A percentile compares a stretch with the other conserved stretches of the same genome.
These are phyloP conservation scores for Solanum chaucha DNA, from an alignment of 257 asterid genomes.

Conservation along the genomic window DNA sequence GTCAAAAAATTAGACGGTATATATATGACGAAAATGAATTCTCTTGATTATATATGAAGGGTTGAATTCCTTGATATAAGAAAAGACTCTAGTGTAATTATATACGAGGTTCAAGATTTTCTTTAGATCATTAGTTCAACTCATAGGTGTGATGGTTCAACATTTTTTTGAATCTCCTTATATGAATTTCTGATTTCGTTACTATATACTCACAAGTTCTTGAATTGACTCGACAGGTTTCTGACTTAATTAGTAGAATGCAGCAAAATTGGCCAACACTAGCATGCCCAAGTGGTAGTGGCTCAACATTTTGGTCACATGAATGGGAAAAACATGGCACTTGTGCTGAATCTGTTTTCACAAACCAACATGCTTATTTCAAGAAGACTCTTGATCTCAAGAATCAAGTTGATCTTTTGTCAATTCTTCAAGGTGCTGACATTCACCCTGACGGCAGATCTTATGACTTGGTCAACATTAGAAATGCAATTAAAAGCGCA, in stretches of 20 bases:
- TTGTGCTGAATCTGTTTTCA: conserved; percentile 39
- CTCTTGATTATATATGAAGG: not conserved
- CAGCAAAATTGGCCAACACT: conserved; percentile 61
- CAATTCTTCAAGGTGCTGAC: conserved; percentile 48
- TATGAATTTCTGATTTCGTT: not conserved
- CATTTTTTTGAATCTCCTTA: fast-evolving
- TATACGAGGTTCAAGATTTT: not conserved
- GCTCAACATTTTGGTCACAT: conserved; percentile 65
- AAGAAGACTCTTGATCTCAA: conserved; percentile 46
- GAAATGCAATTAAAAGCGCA: conserved; percentile 20
- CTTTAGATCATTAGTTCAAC: not conserved
- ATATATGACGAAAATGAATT: not conserved
- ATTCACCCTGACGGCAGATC: conserved; percentile 24
- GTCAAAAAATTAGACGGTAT: not conserved
- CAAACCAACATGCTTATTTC: conserved; percentile 53
- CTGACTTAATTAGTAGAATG: conserved; percentile 61
- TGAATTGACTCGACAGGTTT: conserved; percentile 21
- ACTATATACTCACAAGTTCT: not conserved
- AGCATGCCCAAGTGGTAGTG: conserved; percentile 65
- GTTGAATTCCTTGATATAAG: not conserved
- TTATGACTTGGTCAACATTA: conserved; percentile 38
- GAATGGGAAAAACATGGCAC: conserved; percentile 91
- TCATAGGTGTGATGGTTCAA: not conserved
- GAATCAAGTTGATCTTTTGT: conserved; percentile 36
- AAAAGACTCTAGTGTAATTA: not conserved